Conservation (phyloP, 345 rosid species). For the Iberis pinnata region DNA sequence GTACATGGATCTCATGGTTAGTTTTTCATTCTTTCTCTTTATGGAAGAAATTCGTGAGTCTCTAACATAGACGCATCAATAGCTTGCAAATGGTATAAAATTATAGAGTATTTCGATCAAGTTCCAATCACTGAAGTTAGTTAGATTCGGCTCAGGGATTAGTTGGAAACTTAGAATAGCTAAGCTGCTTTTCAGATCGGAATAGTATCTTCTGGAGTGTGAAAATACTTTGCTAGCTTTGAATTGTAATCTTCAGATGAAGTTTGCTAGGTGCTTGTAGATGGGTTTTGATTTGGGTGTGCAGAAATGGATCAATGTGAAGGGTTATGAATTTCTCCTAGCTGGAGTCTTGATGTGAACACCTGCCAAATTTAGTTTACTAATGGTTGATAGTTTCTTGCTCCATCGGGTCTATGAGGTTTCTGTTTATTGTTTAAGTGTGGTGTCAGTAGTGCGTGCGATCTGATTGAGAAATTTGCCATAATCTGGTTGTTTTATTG, state of each 20-base stretch:
- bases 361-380: neutral
- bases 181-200: neutral
- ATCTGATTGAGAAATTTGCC: conserved; percentile 10
- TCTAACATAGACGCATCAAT: neutral
- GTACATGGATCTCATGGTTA: conserved; percentile 91
- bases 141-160: neutral
- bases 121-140: neutral
- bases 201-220: conserved; percentile 4
- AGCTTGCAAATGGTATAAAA: neutral
- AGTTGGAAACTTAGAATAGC: neutral
- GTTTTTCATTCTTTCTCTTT: conserved; percentile 7
- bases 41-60: neutral
- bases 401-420: conserved; percentile 3
- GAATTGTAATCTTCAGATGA: conserved; percentile 5
- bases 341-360: no score
- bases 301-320: no score
- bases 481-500: conserved; percentile 12
- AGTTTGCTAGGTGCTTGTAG: conserved; percentile 1
- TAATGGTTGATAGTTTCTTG: conserved; percentile 9
- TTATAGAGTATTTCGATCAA: neutral
- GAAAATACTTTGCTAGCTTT: neutral
- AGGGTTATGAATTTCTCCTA: no score
- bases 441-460: neutral
- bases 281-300: neutral
- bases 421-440: conserved; percentile 1